Evolutionary conservation across 1,139 yeast species (phyloP), one percentile per base, ranked within the genome.

Genomic region (Pneumocystis oryctolagi): DNA sequence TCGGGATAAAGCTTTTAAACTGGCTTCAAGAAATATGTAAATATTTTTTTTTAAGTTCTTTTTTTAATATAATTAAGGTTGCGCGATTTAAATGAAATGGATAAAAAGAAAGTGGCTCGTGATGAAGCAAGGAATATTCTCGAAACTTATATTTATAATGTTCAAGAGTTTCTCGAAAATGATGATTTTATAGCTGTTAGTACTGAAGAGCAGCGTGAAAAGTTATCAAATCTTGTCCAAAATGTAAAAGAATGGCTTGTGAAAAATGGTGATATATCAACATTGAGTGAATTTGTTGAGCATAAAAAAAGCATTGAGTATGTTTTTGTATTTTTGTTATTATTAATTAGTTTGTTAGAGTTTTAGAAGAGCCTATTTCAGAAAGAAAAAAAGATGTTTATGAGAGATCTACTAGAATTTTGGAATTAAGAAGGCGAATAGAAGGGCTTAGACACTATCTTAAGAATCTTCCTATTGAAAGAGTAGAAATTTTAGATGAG

Each of bases 181-280:
- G 69, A 63, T 14, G 65, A 63, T 53, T 63, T 66, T 57, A 47
- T 37, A 42, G 61, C 58, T 25, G 57, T 56, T 30, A 61, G 67
- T n/a, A 64, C 62, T 30, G 63, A 63, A 25, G 64, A 62, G 4
- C 70, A 68, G 47, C 69, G 67, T 8, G 58, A 60, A 35, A 18
- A 60, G 20, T 59, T 65, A 25, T 32, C 62, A 40, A 40, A 59
- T 14, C 47, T 47, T 31, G 65, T 67, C 9, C 62, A 61, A 40
- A 61, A 59, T 5, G 69, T 67, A 14, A 62, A 86, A 62, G 94
- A 86, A 66, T 88, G 96, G 96, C 76, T 89, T 53, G 95, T 88
- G 63, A 83, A 81, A 68, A 90, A 84, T 30, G 80, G 88, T 63
- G 87, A 83, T 64, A 77, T 76, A 37, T 80, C 88, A 1, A 67